phyloP scores from a whole-genome alignment of 148 eudicot species.

The Rhododendron simsii region DNA sequence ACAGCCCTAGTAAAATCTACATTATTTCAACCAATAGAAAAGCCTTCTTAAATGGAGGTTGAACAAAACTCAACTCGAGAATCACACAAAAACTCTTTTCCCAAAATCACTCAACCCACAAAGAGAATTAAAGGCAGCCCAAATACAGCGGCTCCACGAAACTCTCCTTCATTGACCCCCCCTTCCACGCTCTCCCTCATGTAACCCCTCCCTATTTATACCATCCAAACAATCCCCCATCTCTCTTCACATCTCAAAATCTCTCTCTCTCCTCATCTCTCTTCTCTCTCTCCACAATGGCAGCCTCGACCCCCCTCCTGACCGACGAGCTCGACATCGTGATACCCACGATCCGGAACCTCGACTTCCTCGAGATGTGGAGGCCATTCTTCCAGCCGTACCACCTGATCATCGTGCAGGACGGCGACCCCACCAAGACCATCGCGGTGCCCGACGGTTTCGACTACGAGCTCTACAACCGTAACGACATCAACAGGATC shows the following conservation, averaged over 20 bases:
- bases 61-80: too few relatives aligned
- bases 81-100: neutral
- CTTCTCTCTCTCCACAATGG: constrained; percentile 20
- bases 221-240: neutral
- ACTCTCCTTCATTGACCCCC: neutral
- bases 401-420: constrained; percentile 61
- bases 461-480: constrained; percentile 58
- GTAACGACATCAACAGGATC: constrained; percentile 48
- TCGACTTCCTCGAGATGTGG: constrained; percentile 67
- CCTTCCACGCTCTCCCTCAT: neutral
- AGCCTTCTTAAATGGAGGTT: too few relatives aligned
- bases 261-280: neutral
- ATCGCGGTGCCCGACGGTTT: constrained; percentile 50
- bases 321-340: constrained; percentile 62
- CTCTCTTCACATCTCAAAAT: neutral
- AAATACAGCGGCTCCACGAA: constrained; percentile 1
- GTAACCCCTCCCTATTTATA: neutral
- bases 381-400: constrained; percentile 49
- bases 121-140: neutral
- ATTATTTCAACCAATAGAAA: too few relatives aligned
- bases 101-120: neutral
- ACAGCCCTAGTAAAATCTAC: too few relatives aligned
- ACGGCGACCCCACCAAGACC: constrained; percentile 57
- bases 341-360: constrained; percentile 65
- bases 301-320: constrained; percentile 24